These are phyloP conservation scores for Houttuynia cordata DNA, from an alignment of 164 flowering plant genomes.

Conservation along the genomic window DNA sequence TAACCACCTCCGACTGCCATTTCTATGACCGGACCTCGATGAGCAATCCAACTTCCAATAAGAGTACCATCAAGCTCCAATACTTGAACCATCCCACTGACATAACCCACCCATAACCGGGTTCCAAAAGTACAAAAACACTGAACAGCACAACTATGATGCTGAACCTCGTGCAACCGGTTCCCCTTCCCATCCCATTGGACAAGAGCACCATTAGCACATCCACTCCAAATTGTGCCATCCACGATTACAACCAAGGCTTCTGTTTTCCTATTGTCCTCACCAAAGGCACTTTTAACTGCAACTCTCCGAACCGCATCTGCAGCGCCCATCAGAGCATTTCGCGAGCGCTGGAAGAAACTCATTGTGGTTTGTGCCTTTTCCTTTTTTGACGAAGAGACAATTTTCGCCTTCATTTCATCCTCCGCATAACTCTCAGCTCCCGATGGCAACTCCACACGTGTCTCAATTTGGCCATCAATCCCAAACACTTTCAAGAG, in stretches of 20 bases:
- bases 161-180: constrained; percentile 54
- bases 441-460: constrained; percentile 37
- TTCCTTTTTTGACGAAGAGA: constrained; percentile 69
- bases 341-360: constrained; percentile 86
- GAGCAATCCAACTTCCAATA: constrained; percentile 85
- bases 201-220: constrained; percentile 69
- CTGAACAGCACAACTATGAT: constrained; percentile 51
- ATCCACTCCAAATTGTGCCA: constrained; percentile 89
- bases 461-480: constrained; percentile 77
- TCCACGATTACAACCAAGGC: constrained; percentile 49
- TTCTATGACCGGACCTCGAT: constrained; percentile 60
- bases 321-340: constrained; percentile 97
- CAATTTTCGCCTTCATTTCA: constrained; percentile 64
- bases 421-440: constrained; percentile 54
- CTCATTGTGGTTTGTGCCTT: constrained; percentile 39
- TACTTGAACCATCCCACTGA: constrained; percentile 63
- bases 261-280: constrained; percentile 67
- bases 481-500: constrained; percentile 76
- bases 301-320: constrained; percentile 97
- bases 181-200: constrained; percentile 96
- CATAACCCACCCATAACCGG: constrained; percentile 80
- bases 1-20: constrained; percentile 56
- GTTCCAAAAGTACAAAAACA: constrained; percentile 72
- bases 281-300: constrained; percentile 53
- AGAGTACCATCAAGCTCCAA: constrained; percentile 76